A percentile compares a stretch with the other conserved stretches of the same genome.
These are phyloP conservation scores for Exophiala sp. DNA, from an alignment of 2,329 filamentous ascomycete genomes.

Conservation along the genomic window DNA sequence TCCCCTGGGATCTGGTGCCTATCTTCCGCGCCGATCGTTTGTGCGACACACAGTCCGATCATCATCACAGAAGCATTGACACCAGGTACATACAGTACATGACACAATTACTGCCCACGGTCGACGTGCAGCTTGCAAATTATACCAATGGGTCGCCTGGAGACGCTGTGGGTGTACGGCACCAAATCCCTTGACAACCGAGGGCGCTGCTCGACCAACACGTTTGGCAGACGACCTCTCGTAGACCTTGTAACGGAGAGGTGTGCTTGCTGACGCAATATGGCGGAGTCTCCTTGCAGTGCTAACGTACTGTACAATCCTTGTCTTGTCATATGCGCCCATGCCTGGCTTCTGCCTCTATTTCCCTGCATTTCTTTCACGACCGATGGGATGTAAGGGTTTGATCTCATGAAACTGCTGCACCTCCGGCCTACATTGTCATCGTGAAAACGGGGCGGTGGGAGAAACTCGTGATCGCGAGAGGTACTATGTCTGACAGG, in stretches of 20 bases:
- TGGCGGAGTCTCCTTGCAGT: not conserved
- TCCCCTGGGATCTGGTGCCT: not conserved
- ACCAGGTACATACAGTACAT: not conserved
- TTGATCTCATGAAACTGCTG: no score
- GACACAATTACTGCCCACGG: not conserved
- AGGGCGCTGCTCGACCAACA: not conserved
- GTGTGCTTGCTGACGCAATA: conserved; percentile 8
- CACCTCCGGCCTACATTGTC: no score
- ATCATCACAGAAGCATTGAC: not conserved
- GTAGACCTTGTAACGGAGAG: not conserved
- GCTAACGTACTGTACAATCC: no score
- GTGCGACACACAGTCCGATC: not conserved
- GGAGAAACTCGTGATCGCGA: not conserved
- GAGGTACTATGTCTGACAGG: not conserved
- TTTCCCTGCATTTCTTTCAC: not conserved
- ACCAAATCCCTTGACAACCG: not conserved
- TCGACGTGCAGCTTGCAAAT: no score
- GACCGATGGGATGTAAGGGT: not conserved
- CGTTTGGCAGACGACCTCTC: not conserved
- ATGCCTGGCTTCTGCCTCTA: no score
- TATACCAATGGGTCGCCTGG: not conserved
- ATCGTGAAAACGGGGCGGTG: no score
- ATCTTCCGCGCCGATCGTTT: not conserved
- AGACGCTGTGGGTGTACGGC: not conserved
- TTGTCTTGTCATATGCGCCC: no score